Evolutionary conservation across 768 basidiomycete species (phyloP).

Genomic region (Lentinula edodes): DNA sequence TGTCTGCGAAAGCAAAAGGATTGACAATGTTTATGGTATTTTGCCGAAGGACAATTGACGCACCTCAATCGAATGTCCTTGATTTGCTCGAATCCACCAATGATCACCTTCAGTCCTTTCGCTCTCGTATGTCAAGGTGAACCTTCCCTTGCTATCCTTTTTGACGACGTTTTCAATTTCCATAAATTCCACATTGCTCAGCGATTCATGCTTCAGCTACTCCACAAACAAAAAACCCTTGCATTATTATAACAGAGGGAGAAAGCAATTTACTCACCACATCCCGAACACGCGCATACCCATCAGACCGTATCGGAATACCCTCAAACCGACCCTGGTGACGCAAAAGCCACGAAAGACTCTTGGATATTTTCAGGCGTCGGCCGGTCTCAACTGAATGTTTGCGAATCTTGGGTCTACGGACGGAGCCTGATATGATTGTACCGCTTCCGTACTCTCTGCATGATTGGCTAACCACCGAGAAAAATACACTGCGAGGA

Average conservation of each 20-base stretch:
- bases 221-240: neutral
- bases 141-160: constrained; percentile 45
- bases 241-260: neutral
- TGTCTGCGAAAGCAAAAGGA: neutral
- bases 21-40: neutral
- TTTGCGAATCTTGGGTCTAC: neutral
- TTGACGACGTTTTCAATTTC: constrained; percentile 44
- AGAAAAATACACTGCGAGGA: neutral
- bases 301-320: constrained; percentile 55
- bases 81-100: constrained; percentile 71
- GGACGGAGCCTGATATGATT: neutral
- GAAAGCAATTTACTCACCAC: constrained; percentile 40
- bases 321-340: constrained; percentile 60
- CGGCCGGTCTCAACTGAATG: neutral
- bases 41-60: neutral
- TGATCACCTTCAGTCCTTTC: constrained; percentile 22
- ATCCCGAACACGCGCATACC: constrained; percentile 58
- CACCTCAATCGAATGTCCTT: constrained; percentile 61
- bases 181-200: constrained; percentile 42
- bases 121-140: constrained; percentile 33
- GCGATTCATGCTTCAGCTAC: constrained; percentile 52
- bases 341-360: constrained; percentile 61
- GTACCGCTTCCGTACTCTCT: neutral
- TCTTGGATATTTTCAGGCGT: constrained; percentile 40
- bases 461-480: neutral